Evolutionary conservation across 257 asterid genomes (phyloP).

Genomic region (Avicennia marina): DNA sequence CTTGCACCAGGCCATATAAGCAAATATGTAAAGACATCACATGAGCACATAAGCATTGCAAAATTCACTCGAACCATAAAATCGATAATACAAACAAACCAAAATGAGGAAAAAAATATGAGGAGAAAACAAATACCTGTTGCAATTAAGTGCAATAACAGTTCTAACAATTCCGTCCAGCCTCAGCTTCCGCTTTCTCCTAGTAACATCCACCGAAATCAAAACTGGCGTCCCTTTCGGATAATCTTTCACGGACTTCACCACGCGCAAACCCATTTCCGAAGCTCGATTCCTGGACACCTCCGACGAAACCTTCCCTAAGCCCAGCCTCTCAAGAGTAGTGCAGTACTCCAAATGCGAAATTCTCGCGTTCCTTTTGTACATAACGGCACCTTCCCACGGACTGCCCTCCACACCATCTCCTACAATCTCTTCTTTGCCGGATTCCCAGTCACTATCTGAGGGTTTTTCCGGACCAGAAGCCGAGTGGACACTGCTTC

Average conservation of each 20-base stretch:
- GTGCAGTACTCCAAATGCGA: slow-evolving; percentile 81
- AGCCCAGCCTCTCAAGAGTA: slow-evolving; percentile 79
- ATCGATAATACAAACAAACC: no score
- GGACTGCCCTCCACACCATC: slow-evolving; percentile 47
- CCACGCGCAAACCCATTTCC: slow-evolving; percentile 73
- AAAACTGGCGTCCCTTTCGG: slow-evolving; percentile 81
- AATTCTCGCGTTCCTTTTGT: slow-evolving; percentile 52
- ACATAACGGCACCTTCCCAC: slow-evolving; percentile 79
- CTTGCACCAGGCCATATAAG: neutral
- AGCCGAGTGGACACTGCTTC: slow-evolving; percentile 14
- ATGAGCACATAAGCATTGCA: neutral
- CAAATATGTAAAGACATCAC: neutral
- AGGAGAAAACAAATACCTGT: slow-evolving; percentile 41
- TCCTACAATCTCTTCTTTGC: slow-evolving; percentile 20
- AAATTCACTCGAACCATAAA: neutral
- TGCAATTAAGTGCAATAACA: slow-evolving; percentile 65
- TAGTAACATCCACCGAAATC: slow-evolving; percentile 64
- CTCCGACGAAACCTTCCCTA: slow-evolving; percentile 57
- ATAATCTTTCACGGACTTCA: slow-evolving; percentile 54
- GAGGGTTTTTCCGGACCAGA: slow-evolving; percentile 8
- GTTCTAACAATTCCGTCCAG: slow-evolving; percentile 79
- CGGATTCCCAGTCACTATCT: slow-evolving; percentile 23
- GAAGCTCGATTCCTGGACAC: slow-evolving; percentile 65
- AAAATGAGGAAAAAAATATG: neutral
- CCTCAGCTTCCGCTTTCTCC: slow-evolving; percentile 66